Base-by-base conservation (phyloP, 306 rosid genomes). In the Pyrus betulifolia region DNA sequence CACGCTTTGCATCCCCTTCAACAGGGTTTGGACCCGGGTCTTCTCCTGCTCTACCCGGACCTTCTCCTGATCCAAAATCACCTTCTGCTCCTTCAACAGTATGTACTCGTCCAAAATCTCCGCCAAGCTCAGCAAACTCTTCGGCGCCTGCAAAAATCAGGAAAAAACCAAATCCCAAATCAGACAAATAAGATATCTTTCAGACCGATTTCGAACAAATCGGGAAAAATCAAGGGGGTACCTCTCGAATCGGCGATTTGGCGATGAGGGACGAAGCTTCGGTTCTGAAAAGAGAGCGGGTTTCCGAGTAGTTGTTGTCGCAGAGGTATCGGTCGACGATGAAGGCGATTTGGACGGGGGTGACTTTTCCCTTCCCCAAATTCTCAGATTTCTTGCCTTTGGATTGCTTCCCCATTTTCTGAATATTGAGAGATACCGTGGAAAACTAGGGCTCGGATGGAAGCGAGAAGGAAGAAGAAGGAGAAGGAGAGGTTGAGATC, bases 261-360 rank as follows among this genome's bases (percentile, higher is more conserved):
- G 92, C 74, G 35, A 93, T 82, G 67, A 89, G 84, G 0, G 96
- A 88, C 0, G 98, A 88, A 69, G 97, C 96, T 86, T 91, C 93
- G 18, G 76, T 78, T 72, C 96, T 72, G 73, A 91, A 93, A 23
- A 66, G 31, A 62, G 90, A 54, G n/a, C 96, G 91, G 14, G 98
- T 78, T 51, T 86, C 80, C 1, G 86, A 57, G 74, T 60, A 91
- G 59, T 78, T 83, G 83, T 88, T 89, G 35, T 93, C 96, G 66
- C 82, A 83, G 3, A 93, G 88, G 74, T 93, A 93, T 9, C 87
- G 76, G 46, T 93, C 97, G 18, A 93, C 98, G 54, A 93, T 88
- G 93, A 89, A 91, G 5, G 98, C 98, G 76, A 93, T 76, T 70
- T 91, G 97, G 27, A 67, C 71, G 0, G 98, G 97, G 2, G 96